Conservation (phyloP, 495 filamentous ascomycete species). For the Tuber calosporum region DNA sequence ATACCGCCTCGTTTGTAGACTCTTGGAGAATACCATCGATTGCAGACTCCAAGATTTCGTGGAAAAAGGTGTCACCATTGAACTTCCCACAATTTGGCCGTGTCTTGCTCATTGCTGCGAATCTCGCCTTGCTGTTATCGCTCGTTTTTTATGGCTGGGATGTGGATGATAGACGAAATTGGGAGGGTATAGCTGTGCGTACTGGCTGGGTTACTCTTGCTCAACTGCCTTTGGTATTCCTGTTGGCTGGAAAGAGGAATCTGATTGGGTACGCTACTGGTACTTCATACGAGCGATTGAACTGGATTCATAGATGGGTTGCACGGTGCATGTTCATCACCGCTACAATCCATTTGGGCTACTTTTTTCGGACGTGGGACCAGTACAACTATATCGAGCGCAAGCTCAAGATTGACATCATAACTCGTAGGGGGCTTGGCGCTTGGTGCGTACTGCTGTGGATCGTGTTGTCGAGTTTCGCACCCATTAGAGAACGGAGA, state of each 20-base stretch:
- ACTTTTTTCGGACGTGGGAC: slow-evolving; percentile 64
- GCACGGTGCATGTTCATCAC: slow-evolving; percentile 68
- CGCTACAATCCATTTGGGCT: slow-evolving; percentile 64
- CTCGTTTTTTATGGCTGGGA: slow-evolving; percentile 45
- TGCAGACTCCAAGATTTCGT: slow-evolving; percentile 1
- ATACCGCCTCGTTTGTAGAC: slow-evolving; percentile 48
- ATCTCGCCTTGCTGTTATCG: slow-evolving; percentile 54
- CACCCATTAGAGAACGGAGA: slow-evolving; percentile 58
- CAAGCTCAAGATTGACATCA: slow-evolving; percentile 57
- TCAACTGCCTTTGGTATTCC: slow-evolving; percentile 75
- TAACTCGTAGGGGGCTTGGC: slow-evolving; percentile 61
- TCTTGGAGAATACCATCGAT: slow-evolving; percentile 13
- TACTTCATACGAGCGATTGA: slow-evolving; percentile 65
- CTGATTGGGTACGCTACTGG: slow-evolving; percentile 62
- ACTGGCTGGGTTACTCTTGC: slow-evolving; percentile 67
- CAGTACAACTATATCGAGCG: slow-evolving; percentile 55
- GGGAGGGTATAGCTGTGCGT: slow-evolving; percentile 68
- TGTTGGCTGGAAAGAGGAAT: slow-evolving; percentile 72
- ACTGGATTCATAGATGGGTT: slow-evolving; percentile 80
- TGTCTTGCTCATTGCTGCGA: slow-evolving; percentile 50
- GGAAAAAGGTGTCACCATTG: slow-evolving; percentile 41
- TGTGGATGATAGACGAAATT: slow-evolving; percentile 45
- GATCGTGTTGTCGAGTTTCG: slow-evolving; percentile 60
- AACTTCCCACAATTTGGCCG: slow-evolving; percentile 55
- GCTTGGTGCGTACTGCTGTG: slow-evolving; percentile 69